These are phyloP conservation scores for Boechera retrofracta DNA, from an alignment of 345 rosid genomes.

Conservation along the genomic window DNA sequence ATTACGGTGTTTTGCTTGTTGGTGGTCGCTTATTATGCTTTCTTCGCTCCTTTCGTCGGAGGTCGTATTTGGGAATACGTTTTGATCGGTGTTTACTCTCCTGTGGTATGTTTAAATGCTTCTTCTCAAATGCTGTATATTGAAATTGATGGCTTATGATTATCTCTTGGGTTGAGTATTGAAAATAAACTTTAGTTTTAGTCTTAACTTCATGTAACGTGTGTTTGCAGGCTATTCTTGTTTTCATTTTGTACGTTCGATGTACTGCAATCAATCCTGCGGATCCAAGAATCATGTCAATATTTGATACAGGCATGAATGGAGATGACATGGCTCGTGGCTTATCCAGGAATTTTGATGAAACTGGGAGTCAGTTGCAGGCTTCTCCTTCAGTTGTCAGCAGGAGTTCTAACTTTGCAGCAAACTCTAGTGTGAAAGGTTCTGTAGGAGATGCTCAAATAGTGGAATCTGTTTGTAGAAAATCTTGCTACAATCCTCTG, in stretches of 20 bases:
- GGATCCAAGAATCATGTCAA: slow-evolving; percentile 93
- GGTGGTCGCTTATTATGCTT: slow-evolving; percentile 92
- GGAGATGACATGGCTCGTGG: slow-evolving; percentile 44
- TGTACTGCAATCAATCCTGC: slow-evolving; percentile 97
- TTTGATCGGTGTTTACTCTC: slow-evolving; percentile 72
- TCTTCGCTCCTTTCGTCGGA: slow-evolving; percentile 91
- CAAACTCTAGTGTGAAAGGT: slow-evolving; percentile 69
- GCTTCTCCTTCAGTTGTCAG: slow-evolving; percentile 74
- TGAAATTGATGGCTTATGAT: too few relatives aligned
- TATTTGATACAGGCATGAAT: slow-evolving; percentile 50
- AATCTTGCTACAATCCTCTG: slow-evolving; percentile 48
- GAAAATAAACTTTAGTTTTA: too few relatives aligned
- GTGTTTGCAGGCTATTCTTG: slow-evolving; percentile 76
- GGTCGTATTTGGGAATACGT: slow-evolving; percentile 81
- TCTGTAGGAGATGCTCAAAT: slow-evolving; percentile 58
- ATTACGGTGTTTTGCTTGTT: slow-evolving; percentile 89
- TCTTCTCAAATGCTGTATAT: neutral
- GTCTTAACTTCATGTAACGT: slow-evolving; percentile 4
- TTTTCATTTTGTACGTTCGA: slow-evolving; percentile 87
- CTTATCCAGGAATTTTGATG: slow-evolving; percentile 56
- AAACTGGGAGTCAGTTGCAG: slow-evolving; percentile 56
- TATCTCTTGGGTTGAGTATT: too few relatives aligned
- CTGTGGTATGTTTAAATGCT: slow-evolving; percentile 70
- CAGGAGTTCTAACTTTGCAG: slow-evolving; percentile 64
- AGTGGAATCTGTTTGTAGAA: slow-evolving; percentile 44